Evolutionary conservation across 371 early-diverging fungal species (phyloP), one percentile per base, ranked within the genome.

Genomic region (Capillidium rhysosporum): DNA sequence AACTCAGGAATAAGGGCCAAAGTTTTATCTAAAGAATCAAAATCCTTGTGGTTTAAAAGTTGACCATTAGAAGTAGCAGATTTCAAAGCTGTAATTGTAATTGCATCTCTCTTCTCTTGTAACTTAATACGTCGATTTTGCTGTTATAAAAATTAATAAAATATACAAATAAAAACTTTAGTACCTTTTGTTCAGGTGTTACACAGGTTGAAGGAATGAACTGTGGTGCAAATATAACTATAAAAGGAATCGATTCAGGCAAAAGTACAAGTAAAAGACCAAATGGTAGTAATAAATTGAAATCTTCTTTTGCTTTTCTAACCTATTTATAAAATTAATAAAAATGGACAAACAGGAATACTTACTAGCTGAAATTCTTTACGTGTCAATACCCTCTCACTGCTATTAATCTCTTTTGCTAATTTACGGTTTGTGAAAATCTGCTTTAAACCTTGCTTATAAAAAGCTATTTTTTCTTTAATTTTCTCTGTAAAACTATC

Each of bases 161-260:
- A 18, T 49, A 1, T 7, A 18, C 34, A 26, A 21, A 49, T 25
- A 29, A 39, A 40, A 12, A 40, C 1, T 40, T 18, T 14, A 8
- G 56, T 74, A 79, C 80, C 62, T 75, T 43, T 63, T 79, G 80
- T 8, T 57, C 54, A 1, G 68, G 67, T 20, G 69, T 72, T 14
- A 79, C 56, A 58, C 77, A 76, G 8, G 79, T 79, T 34, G 75
- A 69, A 29, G 79, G 79, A 21, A 79, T 65, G 60, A 76, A 63
- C 24, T 69, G 67, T 29, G 79, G 79, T 3, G 65, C 71, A 55
- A 71, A 76, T 23, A 73, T 68, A 28, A 79, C 70, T 46, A 69
- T 59, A 41, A 79, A 61, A 12, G 79, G 79, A 55, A 79, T 76
- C 65, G 73, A 72, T 67, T 79, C 79, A 23, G 77, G 73, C 1